Percentiles rank a stretch among this genome's conserved stretches.
These are phyloP conservation scores for Eucalyptus virginea DNA, from an alignment of 345 rosid species.

Conservation along the genomic window DNA sequence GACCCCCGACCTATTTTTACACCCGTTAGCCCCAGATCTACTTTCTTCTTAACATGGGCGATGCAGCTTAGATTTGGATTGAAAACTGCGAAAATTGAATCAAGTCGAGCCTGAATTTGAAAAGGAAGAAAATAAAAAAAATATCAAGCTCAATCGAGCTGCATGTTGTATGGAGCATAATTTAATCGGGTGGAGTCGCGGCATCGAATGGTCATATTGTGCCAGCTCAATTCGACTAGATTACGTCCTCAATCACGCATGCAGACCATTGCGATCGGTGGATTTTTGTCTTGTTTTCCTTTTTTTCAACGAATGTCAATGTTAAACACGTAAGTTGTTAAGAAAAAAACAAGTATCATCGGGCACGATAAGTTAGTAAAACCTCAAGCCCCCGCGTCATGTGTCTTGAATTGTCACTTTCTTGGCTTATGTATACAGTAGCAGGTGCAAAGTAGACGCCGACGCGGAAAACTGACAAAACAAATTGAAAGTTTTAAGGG, in stretches of 20 bases:
- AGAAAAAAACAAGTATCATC: neutral
- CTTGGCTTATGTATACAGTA: neutral
- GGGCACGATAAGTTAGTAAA: neutral
- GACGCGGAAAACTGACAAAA: neutral
- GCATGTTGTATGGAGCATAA: neutral
- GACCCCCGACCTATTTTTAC: neutral
- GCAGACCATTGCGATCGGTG: neutral
- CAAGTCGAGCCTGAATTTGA: neutral
- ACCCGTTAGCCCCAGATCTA: neutral
- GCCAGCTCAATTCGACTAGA: neutral
- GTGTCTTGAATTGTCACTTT: neutral
- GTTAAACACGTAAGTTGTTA: neutral
- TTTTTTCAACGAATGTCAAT: neutral
- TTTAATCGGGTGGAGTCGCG: neutral
- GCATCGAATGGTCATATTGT: neutral
- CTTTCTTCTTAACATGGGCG: neutral
- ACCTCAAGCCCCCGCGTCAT: neutral
- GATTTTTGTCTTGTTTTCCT: neutral
- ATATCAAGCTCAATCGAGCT: neutral
- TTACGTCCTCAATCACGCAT: neutral
- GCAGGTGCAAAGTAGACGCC: neutral
- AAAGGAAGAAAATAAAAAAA: neutral
- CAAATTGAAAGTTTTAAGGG: neutral
- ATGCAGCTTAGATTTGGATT: neutral
- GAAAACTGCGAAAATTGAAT: neutral